Evolutionary conservation across 2,329 filamentous ascomycete genomes (phyloP).

Genomic region (Calycina herbarum): DNA sequence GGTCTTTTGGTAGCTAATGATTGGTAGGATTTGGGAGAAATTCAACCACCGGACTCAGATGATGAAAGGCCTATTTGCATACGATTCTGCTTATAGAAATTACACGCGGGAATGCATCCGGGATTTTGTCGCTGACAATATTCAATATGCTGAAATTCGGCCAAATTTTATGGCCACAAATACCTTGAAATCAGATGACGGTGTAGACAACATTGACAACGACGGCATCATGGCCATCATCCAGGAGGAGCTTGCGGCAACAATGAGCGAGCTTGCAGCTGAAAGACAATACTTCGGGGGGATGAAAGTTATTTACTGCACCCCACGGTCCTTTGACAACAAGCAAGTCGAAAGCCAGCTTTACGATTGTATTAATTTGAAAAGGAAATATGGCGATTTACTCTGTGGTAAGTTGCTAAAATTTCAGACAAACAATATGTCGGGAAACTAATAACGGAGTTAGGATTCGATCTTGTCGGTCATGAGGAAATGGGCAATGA

Average conservation of each 20-base stretch:
- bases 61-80: slow-evolving; percentile 73
- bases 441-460: slow-evolving; percentile 15
- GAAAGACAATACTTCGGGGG: slow-evolving; percentile 55
- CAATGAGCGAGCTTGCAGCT: slow-evolving; percentile 43
- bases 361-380: slow-evolving; percentile 61
- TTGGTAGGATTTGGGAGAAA: slow-evolving; percentile 51
- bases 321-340: slow-evolving; percentile 59
- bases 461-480: slow-evolving; percentile 69
- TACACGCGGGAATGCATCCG: slow-evolving; percentile 62
- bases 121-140: slow-evolving; percentile 62
- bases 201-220: slow-evolving; percentile 53
- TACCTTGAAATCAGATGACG: slow-evolving; percentile 59
- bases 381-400: slow-evolving; percentile 54
- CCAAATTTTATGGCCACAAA: slow-evolving; percentile 68
- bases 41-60: slow-evolving; percentile 70
- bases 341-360: slow-evolving; percentile 52
- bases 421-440: neutral
- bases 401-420: slow-evolving; percentile 57
- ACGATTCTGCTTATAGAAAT: slow-evolving; percentile 59
- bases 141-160: slow-evolving; percentile 71
- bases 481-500: slow-evolving; percentile 65
- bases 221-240: slow-evolving; percentile 61
- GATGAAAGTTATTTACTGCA: slow-evolving; percentile 71
- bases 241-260: slow-evolving; percentile 52
- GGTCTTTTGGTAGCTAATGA: slow-evolving; percentile 18